Evolutionary conservation across 192 early-diverging fungal species (phyloP).

Genomic region (Kickxella alabastrina): DNA sequence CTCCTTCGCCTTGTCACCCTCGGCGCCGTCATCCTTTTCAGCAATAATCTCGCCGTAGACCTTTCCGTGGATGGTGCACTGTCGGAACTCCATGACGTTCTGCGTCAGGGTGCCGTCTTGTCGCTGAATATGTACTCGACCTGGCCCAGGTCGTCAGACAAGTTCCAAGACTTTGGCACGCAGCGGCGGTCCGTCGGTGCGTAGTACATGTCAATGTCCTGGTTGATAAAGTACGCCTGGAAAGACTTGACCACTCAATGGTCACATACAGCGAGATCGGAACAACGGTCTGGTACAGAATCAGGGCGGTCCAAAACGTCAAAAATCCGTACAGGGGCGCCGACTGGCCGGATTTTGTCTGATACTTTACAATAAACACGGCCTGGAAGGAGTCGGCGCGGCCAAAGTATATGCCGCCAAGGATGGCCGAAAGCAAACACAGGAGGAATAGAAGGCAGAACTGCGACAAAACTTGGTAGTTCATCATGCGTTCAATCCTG

Average conservation of each 20-base stretch:
- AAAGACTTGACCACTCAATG: constrained; percentile 88
- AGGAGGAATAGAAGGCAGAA: constrained; percentile 75
- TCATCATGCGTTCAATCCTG: constrained; percentile 86
- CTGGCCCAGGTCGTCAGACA: constrained; percentile 90
- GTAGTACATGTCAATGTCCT: constrained; percentile 90
- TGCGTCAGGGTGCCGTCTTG: constrained; percentile 97
- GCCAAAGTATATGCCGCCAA: constrained; percentile 60
- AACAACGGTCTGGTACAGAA: constrained; percentile 93
- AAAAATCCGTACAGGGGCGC: constrained; percentile 60
- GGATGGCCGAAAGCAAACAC: constrained; percentile 64
- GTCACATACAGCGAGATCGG: constrained; percentile 94
- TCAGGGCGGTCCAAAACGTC: constrained; percentile 79
- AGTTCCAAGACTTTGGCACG: constrained; percentile 83
- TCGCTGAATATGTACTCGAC: constrained; percentile 97
- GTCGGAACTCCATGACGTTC: constrained; percentile 95
- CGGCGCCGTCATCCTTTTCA: constrained; percentile 22
- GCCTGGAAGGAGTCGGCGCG: constrained; percentile 52
- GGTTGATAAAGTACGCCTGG: constrained; percentile 89
- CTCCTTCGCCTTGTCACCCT: constrained; percentile 4
- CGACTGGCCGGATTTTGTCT: constrained; percentile 15
- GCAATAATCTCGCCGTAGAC: constrained; percentile 65
- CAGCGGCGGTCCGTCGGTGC: constrained; percentile 70
- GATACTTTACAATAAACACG: constrained; percentile 38
- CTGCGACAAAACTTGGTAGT: constrained; percentile 81
- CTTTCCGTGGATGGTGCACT: constrained; percentile 82